These are phyloP conservation scores for Euphrasia arctica DNA, from an alignment of 305 asterid species.

Conservation along the genomic window DNA sequence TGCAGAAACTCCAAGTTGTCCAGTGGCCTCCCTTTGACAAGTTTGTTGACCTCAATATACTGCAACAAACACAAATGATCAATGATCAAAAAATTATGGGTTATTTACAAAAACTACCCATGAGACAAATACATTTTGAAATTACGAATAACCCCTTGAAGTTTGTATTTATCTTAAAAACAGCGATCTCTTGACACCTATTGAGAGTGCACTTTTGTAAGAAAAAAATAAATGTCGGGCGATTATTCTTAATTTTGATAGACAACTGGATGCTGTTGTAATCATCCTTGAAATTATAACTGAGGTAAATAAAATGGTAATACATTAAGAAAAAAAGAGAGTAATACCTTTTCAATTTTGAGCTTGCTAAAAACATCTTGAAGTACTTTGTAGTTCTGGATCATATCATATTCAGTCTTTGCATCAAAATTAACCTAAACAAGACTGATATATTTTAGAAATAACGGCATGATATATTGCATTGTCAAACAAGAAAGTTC, in stretches of 20 bases:
- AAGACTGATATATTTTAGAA: constrained; percentile 28
- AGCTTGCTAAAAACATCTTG: constrained; percentile 89
- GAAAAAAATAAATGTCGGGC: neutral
- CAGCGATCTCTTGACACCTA: neutral
- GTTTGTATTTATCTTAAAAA: neutral
- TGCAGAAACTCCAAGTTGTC: constrained; percentile 96
- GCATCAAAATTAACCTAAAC: constrained; percentile 83
- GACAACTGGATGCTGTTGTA: neutral
- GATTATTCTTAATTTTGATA: neutral
- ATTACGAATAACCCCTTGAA: neutral
- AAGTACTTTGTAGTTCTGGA: constrained; percentile 91
- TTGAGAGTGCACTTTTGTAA: neutral
- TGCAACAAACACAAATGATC: constrained; percentile 28
- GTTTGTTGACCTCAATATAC: constrained; percentile 94
- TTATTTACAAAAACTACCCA: neutral
- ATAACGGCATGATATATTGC: constrained; percentile 10
- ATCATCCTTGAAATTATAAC: neutral
- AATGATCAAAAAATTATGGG: neutral
- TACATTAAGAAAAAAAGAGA: constrained; percentile 2
- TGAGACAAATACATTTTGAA: neutral
- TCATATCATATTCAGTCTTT: constrained; percentile 81
- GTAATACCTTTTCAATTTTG: constrained; percentile 68
- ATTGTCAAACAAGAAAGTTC: neutral
- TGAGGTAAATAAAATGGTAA: neutral
- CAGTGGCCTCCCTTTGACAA: constrained; percentile 82